These are phyloP conservation scores for Elsinoe ampelina DNA, from an alignment of 2,329 filamentous ascomycete species.

Conservation along the genomic window DNA sequence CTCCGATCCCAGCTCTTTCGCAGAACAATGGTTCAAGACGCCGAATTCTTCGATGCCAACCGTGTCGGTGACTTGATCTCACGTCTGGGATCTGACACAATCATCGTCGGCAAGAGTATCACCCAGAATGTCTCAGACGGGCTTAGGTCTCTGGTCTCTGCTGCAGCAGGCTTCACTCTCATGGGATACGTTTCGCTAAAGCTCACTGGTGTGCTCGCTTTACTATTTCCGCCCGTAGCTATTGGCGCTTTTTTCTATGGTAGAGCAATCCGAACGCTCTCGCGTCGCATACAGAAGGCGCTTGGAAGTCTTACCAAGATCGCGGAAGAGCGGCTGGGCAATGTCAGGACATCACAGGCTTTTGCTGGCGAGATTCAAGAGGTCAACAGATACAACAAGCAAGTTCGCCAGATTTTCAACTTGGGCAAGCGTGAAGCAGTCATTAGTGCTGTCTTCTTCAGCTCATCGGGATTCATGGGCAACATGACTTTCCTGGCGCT, in stretches of 20 bases:
- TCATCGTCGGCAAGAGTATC: slow-evolving; percentile 97
- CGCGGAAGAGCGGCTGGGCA: slow-evolving; percentile 92
- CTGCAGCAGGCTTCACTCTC: slow-evolving; percentile 75
- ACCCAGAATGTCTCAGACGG: slow-evolving; percentile 97
- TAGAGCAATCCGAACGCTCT: slow-evolving; percentile 76
- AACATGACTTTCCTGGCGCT: slow-evolving; percentile 94
- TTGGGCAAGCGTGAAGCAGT: slow-evolving; percentile 80
- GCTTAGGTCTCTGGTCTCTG: slow-evolving; percentile 81
- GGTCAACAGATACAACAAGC: slow-evolving; percentile 80
- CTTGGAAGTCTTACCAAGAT: slow-evolving; percentile 91
- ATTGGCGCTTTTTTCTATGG: slow-evolving; percentile 88
- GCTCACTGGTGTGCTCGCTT: slow-evolving; percentile 72
- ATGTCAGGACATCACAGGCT: slow-evolving; percentile 91
- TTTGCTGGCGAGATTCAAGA: slow-evolving; percentile 92
- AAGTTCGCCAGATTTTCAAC: slow-evolving; percentile 84
- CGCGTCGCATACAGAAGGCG: slow-evolving; percentile 87
- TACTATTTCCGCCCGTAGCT: slow-evolving; percentile 86
- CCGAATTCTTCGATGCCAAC: slow-evolving; percentile 98
- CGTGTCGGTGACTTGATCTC: slow-evolving; percentile 93
- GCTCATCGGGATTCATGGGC: slow-evolving; percentile 75
- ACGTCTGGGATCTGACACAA: slow-evolving; percentile 86
- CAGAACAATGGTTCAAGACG: slow-evolving; percentile 90
- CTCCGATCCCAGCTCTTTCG: slow-evolving; percentile 84
- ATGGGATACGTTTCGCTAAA: slow-evolving; percentile 96
- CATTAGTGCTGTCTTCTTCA: slow-evolving; percentile 85